A percentile compares a stretch with the other conserved stretches of the same genome.
These are phyloP conservation scores for Pseudogymnoascus sp. DNA, from an alignment of 2,329 filamentous ascomycete genomes.

Conservation along the genomic window DNA sequence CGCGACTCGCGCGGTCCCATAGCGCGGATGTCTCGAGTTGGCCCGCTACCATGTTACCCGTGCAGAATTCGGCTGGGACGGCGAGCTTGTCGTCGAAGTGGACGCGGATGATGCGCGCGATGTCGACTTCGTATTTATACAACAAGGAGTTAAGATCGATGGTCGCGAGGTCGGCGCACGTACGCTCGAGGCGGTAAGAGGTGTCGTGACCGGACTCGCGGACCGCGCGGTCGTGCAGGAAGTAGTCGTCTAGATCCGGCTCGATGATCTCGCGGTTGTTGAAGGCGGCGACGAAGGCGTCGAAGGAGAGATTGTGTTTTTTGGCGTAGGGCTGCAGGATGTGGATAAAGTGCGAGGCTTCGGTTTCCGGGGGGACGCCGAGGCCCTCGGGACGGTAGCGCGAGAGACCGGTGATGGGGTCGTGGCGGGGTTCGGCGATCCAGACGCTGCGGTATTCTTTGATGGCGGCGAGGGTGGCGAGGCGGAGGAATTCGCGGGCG, in stretches of 20 bases:
- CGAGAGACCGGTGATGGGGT: constrained; percentile 39
- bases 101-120: constrained; percentile 74
- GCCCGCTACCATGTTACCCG: constrained; percentile 55
- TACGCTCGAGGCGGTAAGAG: constrained; percentile 80
- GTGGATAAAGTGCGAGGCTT: constrained; percentile 43
- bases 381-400: constrained; percentile 40
- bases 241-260: constrained; percentile 89
- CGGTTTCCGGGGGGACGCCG: constrained; percentile 45
- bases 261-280: constrained; percentile 69
- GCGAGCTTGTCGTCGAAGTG: constrained; percentile 74
- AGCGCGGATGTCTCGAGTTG: constrained; percentile 72
- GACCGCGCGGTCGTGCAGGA: constrained; percentile 89
- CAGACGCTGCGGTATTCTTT: constrained; percentile 47
- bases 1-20: constrained; percentile 85
- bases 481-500: constrained; percentile 70
- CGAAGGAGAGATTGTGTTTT: constrained; percentile 68
- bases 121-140: constrained; percentile 96
- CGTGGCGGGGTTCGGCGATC: constrained; percentile 32
- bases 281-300: constrained; percentile 82
- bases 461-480: constrained; percentile 80
- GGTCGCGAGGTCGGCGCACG: constrained; percentile 82
- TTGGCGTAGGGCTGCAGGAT: constrained; percentile 26
- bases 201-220: constrained; percentile 97
- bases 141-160: constrained; percentile 91
- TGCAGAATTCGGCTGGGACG: constrained; percentile 78